A percentile compares a stretch with the other conserved stretches of the same genome.
These are phyloP conservation scores for cucumber (Cucumis sativus) DNA, from an alignment of 306 rosid genomes.

Conservation along the genomic window DNA sequence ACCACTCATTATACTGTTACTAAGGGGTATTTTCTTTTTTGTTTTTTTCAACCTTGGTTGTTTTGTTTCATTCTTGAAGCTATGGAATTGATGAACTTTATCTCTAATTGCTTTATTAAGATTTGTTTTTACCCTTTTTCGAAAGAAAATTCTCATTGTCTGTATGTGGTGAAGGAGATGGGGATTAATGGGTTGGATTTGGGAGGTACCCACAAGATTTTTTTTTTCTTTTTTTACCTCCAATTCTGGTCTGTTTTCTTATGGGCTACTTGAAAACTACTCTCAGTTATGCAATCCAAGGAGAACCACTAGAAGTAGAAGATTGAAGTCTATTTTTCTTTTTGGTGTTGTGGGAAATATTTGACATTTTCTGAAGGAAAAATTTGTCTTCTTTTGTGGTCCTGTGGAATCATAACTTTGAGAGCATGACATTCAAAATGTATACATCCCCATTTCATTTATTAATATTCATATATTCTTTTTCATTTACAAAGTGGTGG, in stretches of 20 bases:
- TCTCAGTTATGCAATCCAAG: background rate
- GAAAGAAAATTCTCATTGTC: background rate
- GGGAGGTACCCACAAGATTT: conserved; percentile 2
- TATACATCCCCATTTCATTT: conserved; percentile 5
- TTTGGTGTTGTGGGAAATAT: conserved; percentile 1
- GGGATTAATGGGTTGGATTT: background rate
- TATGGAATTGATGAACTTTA: background rate
- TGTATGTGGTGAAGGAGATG: background rate
- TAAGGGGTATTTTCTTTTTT: background rate
- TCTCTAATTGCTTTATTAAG: background rate
- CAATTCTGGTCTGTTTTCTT: background rate
- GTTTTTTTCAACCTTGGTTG: background rate
- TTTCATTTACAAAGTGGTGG: conserved; percentile 5
- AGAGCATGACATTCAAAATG: conserved; percentile 13
- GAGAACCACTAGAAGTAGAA: conserved; percentile 5
- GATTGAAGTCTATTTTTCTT: background rate
- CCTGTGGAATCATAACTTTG: conserved; percentile 10
- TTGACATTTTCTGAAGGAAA: conserved; percentile 5
- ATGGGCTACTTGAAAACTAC: conserved; percentile 9
- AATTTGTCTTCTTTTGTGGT: conserved; percentile 11
- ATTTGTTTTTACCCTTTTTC: background rate
- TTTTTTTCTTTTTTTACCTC: background rate
- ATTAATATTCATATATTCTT: conserved; percentile 1
- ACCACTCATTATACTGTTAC: conserved; percentile 11
- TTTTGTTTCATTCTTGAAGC: background rate